Conservation (phyloP, 345 rosid genomes). For the Rubroshorea leprosula region DNA sequence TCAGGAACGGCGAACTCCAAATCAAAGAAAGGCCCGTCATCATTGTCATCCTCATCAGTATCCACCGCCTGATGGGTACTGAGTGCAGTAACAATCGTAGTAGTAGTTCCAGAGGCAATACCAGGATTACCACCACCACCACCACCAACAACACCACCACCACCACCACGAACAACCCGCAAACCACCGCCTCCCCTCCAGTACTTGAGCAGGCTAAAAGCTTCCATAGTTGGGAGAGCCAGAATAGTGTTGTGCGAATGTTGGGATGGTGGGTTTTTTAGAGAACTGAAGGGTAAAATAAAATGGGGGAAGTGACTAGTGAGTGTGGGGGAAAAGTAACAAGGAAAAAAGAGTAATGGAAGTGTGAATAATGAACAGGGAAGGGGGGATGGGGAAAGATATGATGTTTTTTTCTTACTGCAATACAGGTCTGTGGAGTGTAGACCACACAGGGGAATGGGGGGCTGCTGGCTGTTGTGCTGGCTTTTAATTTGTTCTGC, state of each 20-base stretch:
- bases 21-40: conserved; percentile 93
- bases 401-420: too few relatives aligned
- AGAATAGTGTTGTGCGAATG: conserved; percentile 27
- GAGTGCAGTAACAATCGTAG: conserved; percentile 44
- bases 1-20: conserved; percentile 65
- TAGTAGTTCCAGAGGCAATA: conserved; percentile 18
- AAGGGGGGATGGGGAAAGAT: too few relatives aligned
- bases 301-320: neutral
- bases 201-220: conserved; percentile 92
- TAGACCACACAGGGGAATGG: too few relatives aligned
- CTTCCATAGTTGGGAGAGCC: conserved; percentile 95
- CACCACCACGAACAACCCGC: too few relatives aligned
- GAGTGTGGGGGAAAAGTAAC: neutral
- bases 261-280: conserved; percentile 2
- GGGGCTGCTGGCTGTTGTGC: conserved; percentile 10
- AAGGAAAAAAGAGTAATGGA: neutral
- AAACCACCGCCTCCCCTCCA: conserved; percentile 67
- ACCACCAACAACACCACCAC: too few relatives aligned
- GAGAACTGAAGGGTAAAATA: neutral
- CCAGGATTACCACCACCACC: conserved; percentile 14
- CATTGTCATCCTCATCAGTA: conserved; percentile 43
- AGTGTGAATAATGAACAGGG: neutral
- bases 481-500: conserved; percentile 18
- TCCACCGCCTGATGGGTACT: conserved; percentile 18
- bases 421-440: too few relatives aligned